A percentile compares a stretch with the other conserved stretches of the same genome.
phyloP scores from a whole-genome alignment of 768 basidiomycete genomes.

The Trichaptum fuscoviolaceum region DNA sequence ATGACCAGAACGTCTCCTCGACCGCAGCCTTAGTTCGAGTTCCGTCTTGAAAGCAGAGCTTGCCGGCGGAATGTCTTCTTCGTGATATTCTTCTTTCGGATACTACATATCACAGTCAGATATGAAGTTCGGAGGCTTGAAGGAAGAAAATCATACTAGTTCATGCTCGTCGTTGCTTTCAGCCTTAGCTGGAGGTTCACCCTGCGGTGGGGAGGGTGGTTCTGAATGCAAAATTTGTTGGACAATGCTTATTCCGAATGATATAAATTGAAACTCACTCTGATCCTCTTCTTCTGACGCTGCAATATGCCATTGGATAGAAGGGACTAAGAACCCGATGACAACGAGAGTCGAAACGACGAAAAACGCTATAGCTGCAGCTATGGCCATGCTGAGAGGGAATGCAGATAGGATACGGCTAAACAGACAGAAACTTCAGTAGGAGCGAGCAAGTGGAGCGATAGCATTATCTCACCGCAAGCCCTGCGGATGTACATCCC shows the following conservation, averaged over 20 bases:
- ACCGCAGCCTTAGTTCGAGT: slow-evolving; percentile 3
- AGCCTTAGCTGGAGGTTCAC: background rate
- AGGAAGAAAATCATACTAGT: background rate
- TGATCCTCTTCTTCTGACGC: background rate
- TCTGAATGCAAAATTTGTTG: background rate
- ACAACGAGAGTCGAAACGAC: slow-evolving; percentile 27
- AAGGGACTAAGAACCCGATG: slow-evolving; percentile 26
- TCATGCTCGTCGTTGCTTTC: background rate
- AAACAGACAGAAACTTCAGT: slow-evolving; percentile 6
- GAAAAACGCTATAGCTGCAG: slow-evolving; percentile 32
- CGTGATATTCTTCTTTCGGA: background rate
- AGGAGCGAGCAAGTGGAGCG: background rate
- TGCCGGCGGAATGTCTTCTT: background rate
- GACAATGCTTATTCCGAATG: background rate
- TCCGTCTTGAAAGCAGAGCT: background rate
- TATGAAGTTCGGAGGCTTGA: background rate
- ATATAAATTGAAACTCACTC: background rate
- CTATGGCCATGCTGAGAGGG: slow-evolving; percentile 50
- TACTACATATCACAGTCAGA: background rate
- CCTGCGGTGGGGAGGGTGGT: background rate
- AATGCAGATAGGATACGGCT: slow-evolving; percentile 70
- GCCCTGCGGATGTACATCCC: slow-evolving; percentile 60
- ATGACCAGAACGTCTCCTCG: background rate
- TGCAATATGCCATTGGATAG: slow-evolving; percentile 14
- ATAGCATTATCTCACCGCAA: slow-evolving; percentile 47